Base-by-base conservation (phyloP, 305 asterid genomes). In the Lippia alba region DNA sequence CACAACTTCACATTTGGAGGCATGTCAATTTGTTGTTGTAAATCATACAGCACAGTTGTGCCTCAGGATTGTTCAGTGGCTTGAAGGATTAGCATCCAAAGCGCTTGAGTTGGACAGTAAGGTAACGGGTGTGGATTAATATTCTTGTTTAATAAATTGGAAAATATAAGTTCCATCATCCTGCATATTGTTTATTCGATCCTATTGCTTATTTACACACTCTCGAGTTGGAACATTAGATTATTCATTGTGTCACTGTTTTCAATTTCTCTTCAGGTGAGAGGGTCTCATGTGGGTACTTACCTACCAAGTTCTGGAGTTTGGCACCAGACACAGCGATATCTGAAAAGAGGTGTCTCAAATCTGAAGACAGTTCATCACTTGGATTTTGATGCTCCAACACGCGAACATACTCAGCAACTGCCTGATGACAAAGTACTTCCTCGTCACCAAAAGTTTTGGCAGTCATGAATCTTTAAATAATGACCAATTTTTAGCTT, bases 311-410 rank as follows among this genome's bases (percentile, higher is more conserved):
- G 87, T 78, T 92, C 98, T 61, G 99, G 99, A 64, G 76, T 94
- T 80, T 94, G 99, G 99, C 90, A 86, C 82, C 92, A 94, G 66
- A 94, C 99, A 36, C 99, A 94, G 71, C 85, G 97, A 32, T 80
- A 85, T 75, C 87, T 94, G 54, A 83, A 82, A 90, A 82, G 84
- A 75, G 96, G 97, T 67, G 83, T 76, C 61, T 80, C 94, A 66
- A 85, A 86, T 79, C 79, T 81, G 73, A 89, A 82, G 81, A 89
- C 83, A 12, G 85, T 94, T 71, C 92, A 87, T 68, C 99, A 94
- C 90, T 86, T 94, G 87, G 99, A 94, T 84, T 94, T 94, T 83
- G 99, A 94, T 87, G 99, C 99, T 66, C 94, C 99, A 66, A 94
- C 99, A 14, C 96, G 99, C 30, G 99, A 94, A 81, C 90, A 86